Conservation (phyloP, 2,329 filamentous ascomycete species). For the Daldinia sp. region DNA sequence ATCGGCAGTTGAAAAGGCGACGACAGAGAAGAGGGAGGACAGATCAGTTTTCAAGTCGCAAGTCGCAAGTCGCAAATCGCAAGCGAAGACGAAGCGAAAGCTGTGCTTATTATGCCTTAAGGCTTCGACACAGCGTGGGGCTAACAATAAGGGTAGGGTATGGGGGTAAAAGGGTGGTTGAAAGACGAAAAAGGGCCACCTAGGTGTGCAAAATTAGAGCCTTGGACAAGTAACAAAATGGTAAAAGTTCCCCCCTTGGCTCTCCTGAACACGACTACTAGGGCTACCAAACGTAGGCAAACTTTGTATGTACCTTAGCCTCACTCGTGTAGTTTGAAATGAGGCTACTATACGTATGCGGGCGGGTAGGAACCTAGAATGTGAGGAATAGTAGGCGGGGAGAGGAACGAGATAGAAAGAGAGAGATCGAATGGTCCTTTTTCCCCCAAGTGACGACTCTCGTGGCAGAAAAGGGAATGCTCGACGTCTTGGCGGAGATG, state of each 20-base stretch:
- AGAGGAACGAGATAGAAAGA: slow-evolving; percentile 37
- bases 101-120: slow-evolving; percentile 13
- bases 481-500: slow-evolving; percentile 44
- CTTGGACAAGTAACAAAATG: slow-evolving; percentile 17
- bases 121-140: slow-evolving; percentile 15
- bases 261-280: slow-evolving; percentile 14
- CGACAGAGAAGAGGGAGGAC: not conserved
- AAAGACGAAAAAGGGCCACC: not conserved
- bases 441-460: slow-evolving; percentile 39
- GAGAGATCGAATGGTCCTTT: slow-evolving; percentile 26
- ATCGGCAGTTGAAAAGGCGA: slow-evolving; percentile 38
- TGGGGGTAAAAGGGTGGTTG: no score
- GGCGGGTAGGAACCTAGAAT: slow-evolving; percentile 20
- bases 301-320: slow-evolving; percentile 10
- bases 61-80: slow-evolving; percentile 7
- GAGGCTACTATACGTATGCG: slow-evolving; percentile 33
- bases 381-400: slow-evolving; percentile 35
- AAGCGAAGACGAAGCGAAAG: slow-evolving; percentile 10
- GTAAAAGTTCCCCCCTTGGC: slow-evolving; percentile 13
- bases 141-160: slow-evolving; percentile 9
- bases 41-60: not conserved
- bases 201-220: not conserved
- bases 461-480: slow-evolving; percentile 44
- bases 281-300: slow-evolving; percentile 22
- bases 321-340: slow-evolving; percentile 16